Evolutionary conservation across 805 yeast genomes (phyloP), one percentile per base, ranked within the genome.

Genomic region (Ogataea paraovalis): DNA sequence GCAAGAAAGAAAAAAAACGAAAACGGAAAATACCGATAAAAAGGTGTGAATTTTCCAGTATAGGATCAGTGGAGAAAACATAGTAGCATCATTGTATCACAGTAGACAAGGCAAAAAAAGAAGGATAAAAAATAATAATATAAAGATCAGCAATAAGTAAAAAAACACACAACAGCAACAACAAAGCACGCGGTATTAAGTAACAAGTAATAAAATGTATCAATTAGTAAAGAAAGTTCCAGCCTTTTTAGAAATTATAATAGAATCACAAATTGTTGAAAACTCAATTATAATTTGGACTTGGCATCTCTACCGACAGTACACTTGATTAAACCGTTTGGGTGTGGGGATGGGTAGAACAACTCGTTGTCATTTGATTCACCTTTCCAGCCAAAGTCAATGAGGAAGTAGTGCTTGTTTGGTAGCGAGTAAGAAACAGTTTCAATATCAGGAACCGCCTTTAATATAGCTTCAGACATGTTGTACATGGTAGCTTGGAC

Each of bases 401-500:
- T 76, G 65, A 87, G 76, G 65, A 91, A 80, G 73, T 85, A 91
- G 68, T 91, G 97, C 71, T 88, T 91, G 78, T 91, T 91, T 62
- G 97, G 97, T 61, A 91, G 78, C 39, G 78, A 71, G 67, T 87
- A 90, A 45, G 83, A 68, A 32, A 90, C 96, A 39, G 74, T 73
- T 52, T 72, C 77, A 47, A 91, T 74, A 50, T 72, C 72, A 2
- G 82, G 74, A 47, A 79, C 84, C 44, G 59, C 61, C 43, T 70
- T 73, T 62, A 91, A 76, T 54, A 91, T 87, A 53, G 79, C 81
- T 54, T 80, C 75, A 36, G 87, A 77, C 94, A 91, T 91, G 76
- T 89, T 87, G 75, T 80, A 91, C 96, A 91, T 92, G 49, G 97
- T 91, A 41, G 96, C 96, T 73, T 91, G 97, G 41, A 91, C 97